Evolutionary conservation across 139 green algal species (phyloP).

Genomic region (Gonium pectorale): DNA sequence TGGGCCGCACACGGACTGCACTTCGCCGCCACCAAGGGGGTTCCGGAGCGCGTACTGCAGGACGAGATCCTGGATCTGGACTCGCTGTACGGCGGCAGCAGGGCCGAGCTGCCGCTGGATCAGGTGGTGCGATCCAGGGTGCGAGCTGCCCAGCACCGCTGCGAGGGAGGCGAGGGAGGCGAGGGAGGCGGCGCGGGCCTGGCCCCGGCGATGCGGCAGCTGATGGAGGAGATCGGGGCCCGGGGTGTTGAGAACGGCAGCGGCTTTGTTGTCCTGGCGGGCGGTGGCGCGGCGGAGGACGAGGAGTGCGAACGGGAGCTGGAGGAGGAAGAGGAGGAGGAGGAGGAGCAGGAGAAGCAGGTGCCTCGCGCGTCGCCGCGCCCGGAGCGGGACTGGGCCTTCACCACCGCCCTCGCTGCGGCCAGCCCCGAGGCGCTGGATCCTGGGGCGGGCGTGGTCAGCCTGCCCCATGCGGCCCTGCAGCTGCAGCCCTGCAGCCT

Average conservation of each 20-base stretch:
- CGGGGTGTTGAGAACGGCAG: not conserved
- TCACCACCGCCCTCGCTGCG: not conserved
- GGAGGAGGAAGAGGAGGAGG: slow-evolving; percentile 64
- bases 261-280: not conserved
- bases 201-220: not conserved
- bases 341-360: slow-evolving; percentile 63
- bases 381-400: slow-evolving; percentile 54
- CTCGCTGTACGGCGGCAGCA: slow-evolving; percentile 34
- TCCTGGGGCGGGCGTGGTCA: not conserved
- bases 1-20: slow-evolving; percentile 56
- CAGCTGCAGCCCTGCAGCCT: not conserved
- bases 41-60: slow-evolving; percentile 47
- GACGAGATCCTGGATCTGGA: slow-evolving; percentile 54
- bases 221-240: not conserved
- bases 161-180: not conserved
- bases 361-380: not conserved
- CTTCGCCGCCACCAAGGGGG: slow-evolving; percentile 48
- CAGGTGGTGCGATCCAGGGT: not conserved
- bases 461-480: not conserved
- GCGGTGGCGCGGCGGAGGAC: not conserved
- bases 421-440: not conserved
- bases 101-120: not conserved
- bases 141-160: not conserved
- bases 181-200: not conserved
- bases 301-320: slow-evolving; percentile 71